Percentiles rank a stretch among this genome's conserved stretches.
phyloP scores from a whole-genome alignment of 371 early-diverging fungal genomes.

The Parasitella parasitica region DNA sequence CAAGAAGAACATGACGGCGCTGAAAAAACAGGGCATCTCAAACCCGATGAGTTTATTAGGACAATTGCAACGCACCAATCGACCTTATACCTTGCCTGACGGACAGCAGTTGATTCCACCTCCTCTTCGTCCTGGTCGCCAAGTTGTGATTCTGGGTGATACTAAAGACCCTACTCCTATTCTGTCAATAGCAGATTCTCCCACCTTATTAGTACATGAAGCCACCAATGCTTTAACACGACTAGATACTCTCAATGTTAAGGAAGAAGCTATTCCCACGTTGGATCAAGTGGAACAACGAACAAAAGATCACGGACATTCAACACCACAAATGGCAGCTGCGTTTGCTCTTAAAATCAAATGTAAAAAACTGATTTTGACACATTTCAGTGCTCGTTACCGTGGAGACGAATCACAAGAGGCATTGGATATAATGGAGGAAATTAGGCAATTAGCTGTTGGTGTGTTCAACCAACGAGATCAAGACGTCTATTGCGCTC shows the following conservation, averaged over 20 bases:
- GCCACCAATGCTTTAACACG: conserved; percentile 59
- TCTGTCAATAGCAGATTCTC: conserved; percentile 2
- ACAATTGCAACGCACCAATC: conserved; percentile 41
- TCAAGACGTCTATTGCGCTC: conserved; percentile 39
- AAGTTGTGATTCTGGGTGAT: conserved; percentile 60
- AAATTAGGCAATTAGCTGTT: conserved; percentile 48
- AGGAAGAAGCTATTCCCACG: conserved; percentile 9
- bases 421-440: conserved; percentile 51
- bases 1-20: conserved; percentile 37
- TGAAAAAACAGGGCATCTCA: conserved; percentile 26
- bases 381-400: conserved; percentile 63
- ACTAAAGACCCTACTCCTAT: conserved; percentile 47
- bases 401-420: conserved; percentile 47
- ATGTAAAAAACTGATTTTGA: conserved; percentile 50
- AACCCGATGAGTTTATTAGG: conserved; percentile 51
- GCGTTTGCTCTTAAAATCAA: conserved; percentile 40
- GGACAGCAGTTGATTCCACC: conserved; percentile 41
- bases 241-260: conserved; percentile 20
- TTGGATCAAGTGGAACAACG: conserved; percentile 35
- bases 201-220: conserved; percentile 55
- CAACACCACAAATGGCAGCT: conserved; percentile 67
- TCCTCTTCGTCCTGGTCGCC: conserved; percentile 40
- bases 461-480: conserved; percentile 37
- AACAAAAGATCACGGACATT: conserved; percentile 56
- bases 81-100: conserved; percentile 47